A percentile compares a stretch with the other conserved stretches of the same genome.
Conservation (phyloP, 768 basidiomycete species). For the Mycena maculata region DNA sequence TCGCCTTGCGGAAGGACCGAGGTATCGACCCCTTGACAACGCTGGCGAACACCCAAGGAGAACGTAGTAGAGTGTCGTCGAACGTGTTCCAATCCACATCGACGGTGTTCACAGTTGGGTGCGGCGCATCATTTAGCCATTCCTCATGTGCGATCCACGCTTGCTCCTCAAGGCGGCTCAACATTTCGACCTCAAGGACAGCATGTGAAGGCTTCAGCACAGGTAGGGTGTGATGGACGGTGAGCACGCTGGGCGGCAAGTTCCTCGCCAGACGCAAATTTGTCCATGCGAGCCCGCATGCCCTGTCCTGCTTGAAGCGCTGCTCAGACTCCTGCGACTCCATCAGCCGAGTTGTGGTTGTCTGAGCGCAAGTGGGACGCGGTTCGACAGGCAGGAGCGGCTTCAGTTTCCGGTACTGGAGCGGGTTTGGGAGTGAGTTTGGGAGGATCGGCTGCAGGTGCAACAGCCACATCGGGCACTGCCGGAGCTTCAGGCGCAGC, state of each 20-base stretch:
- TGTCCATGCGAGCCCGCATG: too few species aligned
- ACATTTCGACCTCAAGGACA: conserved; percentile 2
- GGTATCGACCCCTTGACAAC: neutral
- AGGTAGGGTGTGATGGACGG: too few species aligned
- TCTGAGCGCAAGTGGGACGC: too few species aligned
- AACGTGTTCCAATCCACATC: neutral
- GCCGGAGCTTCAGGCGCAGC: neutral
- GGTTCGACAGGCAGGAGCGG: too few species aligned
- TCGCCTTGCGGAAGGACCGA: conserved; percentile 12
- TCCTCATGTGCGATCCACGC: neutral
- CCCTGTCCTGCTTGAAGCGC: too few species aligned
- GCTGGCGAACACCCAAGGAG: conserved; percentile 9
- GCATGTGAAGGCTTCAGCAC: conserved; percentile 1
- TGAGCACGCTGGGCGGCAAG: too few species aligned
- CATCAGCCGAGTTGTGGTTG: too few species aligned
- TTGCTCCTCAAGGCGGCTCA: neutral
- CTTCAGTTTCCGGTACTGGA: neutral
- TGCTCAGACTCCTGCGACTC: too few species aligned
- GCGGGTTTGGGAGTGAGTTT: neutral
- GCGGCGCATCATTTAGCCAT: neutral
- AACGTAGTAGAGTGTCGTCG: neutral
- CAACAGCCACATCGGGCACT: too few species aligned
- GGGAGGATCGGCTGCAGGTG: conserved; percentile 19
- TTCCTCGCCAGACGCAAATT: too few species aligned
- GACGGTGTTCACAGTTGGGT: neutral